Evolutionary conservation across 768 basidiomycete genomes (phyloP).

Genomic region (Termitomyces sp.): DNA sequence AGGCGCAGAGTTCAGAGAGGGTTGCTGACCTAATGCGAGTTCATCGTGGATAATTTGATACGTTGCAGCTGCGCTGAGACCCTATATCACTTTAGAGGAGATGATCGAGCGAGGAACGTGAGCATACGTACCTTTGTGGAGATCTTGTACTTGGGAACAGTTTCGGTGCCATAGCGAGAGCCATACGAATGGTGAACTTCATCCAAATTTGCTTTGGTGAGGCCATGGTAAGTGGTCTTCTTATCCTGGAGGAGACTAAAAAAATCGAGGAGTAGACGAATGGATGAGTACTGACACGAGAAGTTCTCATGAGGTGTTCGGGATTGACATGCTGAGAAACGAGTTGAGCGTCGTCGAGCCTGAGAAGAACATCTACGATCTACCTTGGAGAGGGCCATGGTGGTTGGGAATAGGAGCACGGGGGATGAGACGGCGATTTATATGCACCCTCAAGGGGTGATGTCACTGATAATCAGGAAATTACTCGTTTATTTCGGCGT

Average conservation of each 20-base stretch:
- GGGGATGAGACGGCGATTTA: neutral
- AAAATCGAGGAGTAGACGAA: neutral
- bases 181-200: slow-evolving; percentile 44
- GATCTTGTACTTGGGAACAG: slow-evolving; percentile 66
- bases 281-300: slow-evolving; percentile 32
- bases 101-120: neutral
- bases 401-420: slow-evolving; percentile 5
- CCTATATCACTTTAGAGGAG: slow-evolving; percentile 29
- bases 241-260: slow-evolving; percentile 36
- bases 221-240: slow-evolving; percentile 28
- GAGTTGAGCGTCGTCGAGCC: neutral
- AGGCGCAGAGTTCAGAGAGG: neutral
- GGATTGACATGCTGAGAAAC: slow-evolving; percentile 57
- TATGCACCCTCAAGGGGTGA: neutral
- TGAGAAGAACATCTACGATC: neutral
- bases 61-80: slow-evolving; percentile 49
- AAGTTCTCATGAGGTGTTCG: slow-evolving; percentile 54
- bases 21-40: slow-evolving; percentile 47
- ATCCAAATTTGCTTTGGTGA: slow-evolving; percentile 29
- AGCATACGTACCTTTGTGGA: slow-evolving; percentile 41
- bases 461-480: slow-evolving; percentile 1
- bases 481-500: neutral
- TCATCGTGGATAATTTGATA: slow-evolving; percentile 59
- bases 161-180: slow-evolving; percentile 59
- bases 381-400: slow-evolving; percentile 63